Base-by-base conservation (phyloP, 1,139 yeast species). In the Geotrichum cucujoidarum region DNA sequence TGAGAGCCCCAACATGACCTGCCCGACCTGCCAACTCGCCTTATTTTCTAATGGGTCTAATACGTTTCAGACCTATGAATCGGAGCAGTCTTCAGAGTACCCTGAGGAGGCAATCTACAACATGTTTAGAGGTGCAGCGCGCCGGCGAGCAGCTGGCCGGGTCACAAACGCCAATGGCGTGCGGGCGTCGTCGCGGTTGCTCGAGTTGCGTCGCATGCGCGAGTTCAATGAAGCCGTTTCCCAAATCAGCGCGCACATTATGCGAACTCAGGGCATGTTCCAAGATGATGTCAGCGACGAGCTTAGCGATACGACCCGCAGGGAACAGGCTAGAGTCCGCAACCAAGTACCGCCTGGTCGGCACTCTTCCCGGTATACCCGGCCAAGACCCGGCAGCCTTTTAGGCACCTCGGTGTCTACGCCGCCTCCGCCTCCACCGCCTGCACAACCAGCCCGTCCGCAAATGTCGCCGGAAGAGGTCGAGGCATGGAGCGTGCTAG, bases 401-500 rank as follows among this genome's bases (percentile, higher is more conserved):
- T 40, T 47, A 10, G 14, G 33, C 13, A 47, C 18, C 20, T 47
- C 49, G 10, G 20, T 38, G 11, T 21, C 46, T 4, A 40, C 43
- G n/a, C 49, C 49, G 20, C 48, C 48, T 5, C 48, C 43, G 13
- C 49, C 50, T 17, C 21, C 42, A 10, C 33, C 22, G 7, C 51
- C 51, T 1, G 38, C 40, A 17, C 51, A 59, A 42, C 51, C 60
- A 8, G 55, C 59, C 7, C 38, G 29, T 7, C 49, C 52, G 1
- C 41, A 45, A 18, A 52, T 61, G 45, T 52, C 60, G 8, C 57
- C 59, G 4, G 66, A 63, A 25, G 66, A 62, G 43, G 50, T 51
- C 6, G 58, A 58, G 45, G 65, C 68, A 1, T 64, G 68, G 68
- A 56, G 54, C 18, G 55, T 63, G 60, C 53, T 64, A 16, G 68